Evolutionary conservation across 2,329 filamentous ascomycete genomes (phyloP).

Genomic region (Talaromyces sp.): DNA sequence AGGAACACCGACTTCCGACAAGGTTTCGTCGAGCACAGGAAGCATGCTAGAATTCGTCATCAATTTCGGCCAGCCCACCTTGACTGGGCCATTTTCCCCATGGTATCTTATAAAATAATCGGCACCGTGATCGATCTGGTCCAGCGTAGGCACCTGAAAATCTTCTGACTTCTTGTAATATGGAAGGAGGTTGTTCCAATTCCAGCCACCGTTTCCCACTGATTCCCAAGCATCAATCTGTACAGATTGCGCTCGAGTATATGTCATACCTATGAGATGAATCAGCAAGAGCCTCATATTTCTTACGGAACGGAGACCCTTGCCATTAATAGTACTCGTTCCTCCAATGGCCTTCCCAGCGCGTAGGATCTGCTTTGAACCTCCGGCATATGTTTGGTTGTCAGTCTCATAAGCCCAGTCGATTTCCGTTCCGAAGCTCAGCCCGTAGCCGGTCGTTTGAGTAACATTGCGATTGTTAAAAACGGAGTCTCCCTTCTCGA

Average conservation of each 20-base stretch:
- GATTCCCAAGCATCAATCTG: conserved; percentile 39
- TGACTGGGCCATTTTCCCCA: neutral
- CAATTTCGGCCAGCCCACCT: neutral
- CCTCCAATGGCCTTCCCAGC: conserved; percentile 46
- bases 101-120: neutral
- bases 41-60: neutral
- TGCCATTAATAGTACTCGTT: conserved; percentile 44
- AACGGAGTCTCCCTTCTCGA: conserved; percentile 30
- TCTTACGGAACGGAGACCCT: neutral
- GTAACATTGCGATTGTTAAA: conserved; percentile 31
- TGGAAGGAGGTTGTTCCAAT: conserved; percentile 29
- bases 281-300: neutral
- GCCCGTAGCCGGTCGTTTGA: conserved; percentile 23
- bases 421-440: conserved; percentile 33
- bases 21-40: conserved; percentile 14
- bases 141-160: neutral
- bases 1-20: conserved; percentile 32
- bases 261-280: conserved; percentile 34
- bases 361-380: conserved; percentile 28
- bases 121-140: neutral
- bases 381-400: conserved; percentile 37
- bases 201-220: conserved; percentile 31
- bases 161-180: neutral
- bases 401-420: conserved; percentile 43
- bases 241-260: conserved; percentile 33